Evolutionary conservation across 768 basidiomycete species (phyloP), one percentile per base, ranked within the genome.

Genomic region (Agrocybe praecox): DNA sequence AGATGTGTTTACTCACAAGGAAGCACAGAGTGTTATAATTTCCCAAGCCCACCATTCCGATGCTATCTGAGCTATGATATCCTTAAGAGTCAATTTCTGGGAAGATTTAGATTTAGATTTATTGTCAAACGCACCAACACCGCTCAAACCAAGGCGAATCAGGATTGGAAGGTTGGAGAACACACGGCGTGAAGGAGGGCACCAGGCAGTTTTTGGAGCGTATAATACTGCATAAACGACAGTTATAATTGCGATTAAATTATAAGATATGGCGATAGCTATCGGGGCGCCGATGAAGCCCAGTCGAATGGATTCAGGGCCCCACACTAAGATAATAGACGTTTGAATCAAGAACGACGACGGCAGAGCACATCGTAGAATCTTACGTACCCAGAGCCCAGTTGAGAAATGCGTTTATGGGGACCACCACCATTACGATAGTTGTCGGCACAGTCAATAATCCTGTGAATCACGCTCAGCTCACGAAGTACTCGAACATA

Each of bases 11-110:
- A 33, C 78, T 58, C 58, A 80, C 76, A 80, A 61, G 58, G 78
- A 80, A 2, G 82, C 82, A 6, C 77, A 80, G 2, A 84, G 74
- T n/a, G 87, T 87, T 32, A 90, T 72, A 7, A 94, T 80, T 72
- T 97, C 95, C 96, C 96, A 96, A 36, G 90, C 88, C 94, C 96
- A 98, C 96, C 95, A 98, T 71, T 97, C 96, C 4, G 85, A 86
- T 1, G 91, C 92, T 2, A 84, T 88, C 69, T 94, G 93, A 0
- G 86, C 86, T 80, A 58, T 43, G 51, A 10, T 43, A 6, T 12
- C 24, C 21, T 21, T 32, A 29, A 51, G 18, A 10, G 8, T 3
- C n/a, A n/a, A n/a, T n/a, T n/a, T n/a, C n/a, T n/a, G n/a, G n/a
- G n/a, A n/a, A 9, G 49, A 15, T 9, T 17, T 18, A 18, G 12